Base-by-base conservation (phyloP, 352 stramenopile species). In the Globisporangium yorkense region DNA sequence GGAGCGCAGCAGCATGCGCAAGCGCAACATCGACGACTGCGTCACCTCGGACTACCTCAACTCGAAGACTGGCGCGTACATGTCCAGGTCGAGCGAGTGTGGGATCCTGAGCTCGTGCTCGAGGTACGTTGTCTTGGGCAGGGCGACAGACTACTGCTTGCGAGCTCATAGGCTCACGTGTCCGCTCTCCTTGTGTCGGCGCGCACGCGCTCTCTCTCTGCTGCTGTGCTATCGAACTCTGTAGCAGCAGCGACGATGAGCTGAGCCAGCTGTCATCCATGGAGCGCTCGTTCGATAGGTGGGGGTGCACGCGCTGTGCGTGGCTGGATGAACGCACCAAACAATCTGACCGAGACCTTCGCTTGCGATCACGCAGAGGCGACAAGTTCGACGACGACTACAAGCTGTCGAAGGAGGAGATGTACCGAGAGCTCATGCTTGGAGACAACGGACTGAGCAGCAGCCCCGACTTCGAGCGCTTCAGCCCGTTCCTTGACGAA, bases 231-330 rank as follows among this genome's bases (percentile, higher is more conserved):
- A 20, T 21, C 24, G 9, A 24, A 13, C 21, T 33, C 5, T 18
- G 15, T 31, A 88, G 76, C 49, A 88, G 81, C 67, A 94, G 84
- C 31, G 84, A 94, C 46, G 84, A 94, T 31, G 84, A 94, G 54
- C 61, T 93, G 29, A 85, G 76, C 45, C 76, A 91, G 50, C 55
- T 89, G 16, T 88, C 76, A 13, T 86, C 74, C 18, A 74, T 84
- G 63, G 76, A 92, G 51, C 72, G 68, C 18, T 87, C 79, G 13
- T 84, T 84, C 33, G 56, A 62, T 29, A 74, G 75, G 83, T 92
- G 62, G 16, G 71, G 67, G 10, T n/a, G n/a, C n/a, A 20, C 48
- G 12, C 40, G 10, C 20, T 44, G 15, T 20, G 10, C 1, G 43
- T 61, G 6, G 40, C 18, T 56, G n/a, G 37, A 15, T 16, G 35